These are phyloP conservation scores for Blastobotrys niveus DNA, from an alignment of 1,139 yeast species.

Conservation along the genomic window DNA sequence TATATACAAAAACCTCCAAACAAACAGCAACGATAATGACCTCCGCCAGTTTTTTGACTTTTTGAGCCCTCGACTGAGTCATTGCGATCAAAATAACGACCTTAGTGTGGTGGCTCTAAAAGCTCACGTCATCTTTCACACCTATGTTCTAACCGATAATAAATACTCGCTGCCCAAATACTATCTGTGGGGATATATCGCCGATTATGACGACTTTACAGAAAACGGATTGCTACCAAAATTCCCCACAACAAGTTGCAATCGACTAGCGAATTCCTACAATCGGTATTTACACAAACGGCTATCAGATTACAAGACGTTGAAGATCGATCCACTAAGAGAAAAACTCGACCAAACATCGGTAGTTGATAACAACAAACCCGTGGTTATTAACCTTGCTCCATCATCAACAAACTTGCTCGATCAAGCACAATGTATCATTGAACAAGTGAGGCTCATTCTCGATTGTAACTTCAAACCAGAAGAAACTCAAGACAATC, in stretches of 20 bases:
- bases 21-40: slow-evolving; percentile 14
- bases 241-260: slow-evolving; percentile 4
- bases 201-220: slow-evolving; percentile 6
- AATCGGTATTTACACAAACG: slow-evolving; percentile 26
- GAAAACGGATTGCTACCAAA: slow-evolving; percentile 15
- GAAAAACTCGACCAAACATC: slow-evolving; percentile 22
- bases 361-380: slow-evolving; percentile 17
- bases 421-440: slow-evolving; percentile 24
- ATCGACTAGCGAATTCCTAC: slow-evolving; percentile 22
- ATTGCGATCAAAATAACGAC: slow-evolving; percentile 3
- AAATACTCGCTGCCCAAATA: slow-evolving; percentile 12
- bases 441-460: slow-evolving; percentile 23
- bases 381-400: slow-evolving; percentile 14
- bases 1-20: slow-evolving; percentile 17
- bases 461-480: slow-evolving; percentile 25
- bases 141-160: slow-evolving; percentile 23
- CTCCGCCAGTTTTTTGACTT: slow-evolving; percentile 15
- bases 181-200: slow-evolving; percentile 13
- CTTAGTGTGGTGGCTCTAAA: slow-evolving; percentile 17
- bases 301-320: slow-evolving; percentile 19
- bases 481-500: slow-evolving; percentile 17
- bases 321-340: slow-evolving; percentile 23
- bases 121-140: slow-evolving; percentile 25
- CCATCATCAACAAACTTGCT: slow-evolving; percentile 21
- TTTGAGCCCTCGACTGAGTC: slow-evolving; percentile 18